Conservation (phyloP, 805 yeast species). For the Saccharomycopsis amapae region DNA sequence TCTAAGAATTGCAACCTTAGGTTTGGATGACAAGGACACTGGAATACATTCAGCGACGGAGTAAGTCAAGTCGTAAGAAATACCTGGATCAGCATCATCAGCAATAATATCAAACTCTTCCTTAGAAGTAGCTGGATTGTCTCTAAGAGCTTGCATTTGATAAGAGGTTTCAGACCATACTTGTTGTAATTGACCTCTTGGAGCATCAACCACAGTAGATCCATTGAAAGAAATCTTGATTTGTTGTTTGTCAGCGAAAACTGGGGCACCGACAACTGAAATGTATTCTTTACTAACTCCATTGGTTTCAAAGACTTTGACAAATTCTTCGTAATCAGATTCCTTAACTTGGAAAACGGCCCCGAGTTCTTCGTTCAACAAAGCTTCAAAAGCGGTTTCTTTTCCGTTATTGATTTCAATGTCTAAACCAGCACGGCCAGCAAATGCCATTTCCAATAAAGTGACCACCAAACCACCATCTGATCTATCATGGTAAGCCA, state of each 20-base stretch:
- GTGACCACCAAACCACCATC: constrained; percentile 94
- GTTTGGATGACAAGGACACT: constrained; percentile 40
- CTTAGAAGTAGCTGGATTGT: constrained; percentile 84
- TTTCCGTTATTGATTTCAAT: constrained; percentile 37
- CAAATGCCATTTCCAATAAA: constrained; percentile 92
- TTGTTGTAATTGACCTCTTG: constrained; percentile 67
- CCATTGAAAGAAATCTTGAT: constrained; percentile 44
- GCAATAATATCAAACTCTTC: constrained; percentile 71
- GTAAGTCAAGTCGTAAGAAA: constrained; percentile 71
- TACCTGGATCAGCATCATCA: constrained; percentile 88
- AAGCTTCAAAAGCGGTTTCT: constrained; percentile 42
- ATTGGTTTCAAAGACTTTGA: constrained; percentile 43
- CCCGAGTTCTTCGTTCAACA: constrained; percentile 93
- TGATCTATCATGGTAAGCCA: constrained; percentile 91
- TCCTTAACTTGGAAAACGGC: constrained; percentile 83
- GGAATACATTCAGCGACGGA: constrained; percentile 46
- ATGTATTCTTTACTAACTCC: constrained; percentile 53
- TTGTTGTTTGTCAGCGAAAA: constrained; percentile 39
- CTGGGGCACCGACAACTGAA: constrained; percentile 63
- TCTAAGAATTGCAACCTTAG: constrained; percentile 91
- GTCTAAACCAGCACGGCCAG: constrained; percentile 80
- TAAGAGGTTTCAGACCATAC: constrained; percentile 85
- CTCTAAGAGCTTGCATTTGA: constrained; percentile 85
- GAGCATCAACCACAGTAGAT: constrained; percentile 37
- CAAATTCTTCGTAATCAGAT: constrained; percentile 48